Conservation (phyloP, 1,284 basidiomycete species). For the Ustilago bromivora region DNA sequence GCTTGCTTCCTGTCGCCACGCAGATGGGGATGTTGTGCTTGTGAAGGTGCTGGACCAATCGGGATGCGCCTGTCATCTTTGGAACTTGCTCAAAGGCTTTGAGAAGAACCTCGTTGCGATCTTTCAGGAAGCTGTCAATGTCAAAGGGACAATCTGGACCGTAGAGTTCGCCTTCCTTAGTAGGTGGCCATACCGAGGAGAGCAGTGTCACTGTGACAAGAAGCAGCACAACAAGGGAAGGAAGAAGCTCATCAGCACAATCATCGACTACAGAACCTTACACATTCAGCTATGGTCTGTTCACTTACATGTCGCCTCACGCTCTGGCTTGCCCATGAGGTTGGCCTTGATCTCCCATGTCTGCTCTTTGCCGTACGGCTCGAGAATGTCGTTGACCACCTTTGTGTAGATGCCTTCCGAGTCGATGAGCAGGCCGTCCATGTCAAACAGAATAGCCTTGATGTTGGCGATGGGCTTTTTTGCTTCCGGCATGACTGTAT, state of each 20-base stretch:
- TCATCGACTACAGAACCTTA: neutral
- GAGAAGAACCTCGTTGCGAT: slow-evolving; percentile 61
- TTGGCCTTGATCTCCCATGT: slow-evolving; percentile 69
- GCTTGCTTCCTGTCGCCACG: slow-evolving; percentile 68
- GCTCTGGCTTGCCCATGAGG: slow-evolving; percentile 69
- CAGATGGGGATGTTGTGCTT: slow-evolving; percentile 67
- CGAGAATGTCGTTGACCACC: slow-evolving; percentile 68
- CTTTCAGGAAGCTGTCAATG: slow-evolving; percentile 63
- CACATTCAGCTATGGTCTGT: neutral
- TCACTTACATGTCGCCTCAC: slow-evolving; percentile 59
- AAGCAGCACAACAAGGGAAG: neutral
- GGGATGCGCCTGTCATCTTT: slow-evolving; percentile 67
- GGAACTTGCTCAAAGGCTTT: slow-evolving; percentile 63
- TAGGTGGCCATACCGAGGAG: slow-evolving; percentile 62
- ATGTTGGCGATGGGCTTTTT: slow-evolving; percentile 47
- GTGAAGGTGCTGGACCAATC: slow-evolving; percentile 65
- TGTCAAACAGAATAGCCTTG: slow-evolving; percentile 62
- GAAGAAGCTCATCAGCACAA: neutral
- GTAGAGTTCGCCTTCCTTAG: slow-evolving; percentile 40
- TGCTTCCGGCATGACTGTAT: slow-evolving; percentile 5
- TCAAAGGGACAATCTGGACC: slow-evolving; percentile 64
- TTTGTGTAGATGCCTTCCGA: slow-evolving; percentile 68
- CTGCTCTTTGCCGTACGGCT: slow-evolving; percentile 68
- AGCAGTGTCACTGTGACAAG: slow-evolving; percentile 53
- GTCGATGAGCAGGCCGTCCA: slow-evolving; percentile 69